These are phyloP conservation scores for Aspergillus quadricinctus DNA, from an alignment of 2,329 filamentous ascomycete genomes.

Conservation along the genomic window DNA sequence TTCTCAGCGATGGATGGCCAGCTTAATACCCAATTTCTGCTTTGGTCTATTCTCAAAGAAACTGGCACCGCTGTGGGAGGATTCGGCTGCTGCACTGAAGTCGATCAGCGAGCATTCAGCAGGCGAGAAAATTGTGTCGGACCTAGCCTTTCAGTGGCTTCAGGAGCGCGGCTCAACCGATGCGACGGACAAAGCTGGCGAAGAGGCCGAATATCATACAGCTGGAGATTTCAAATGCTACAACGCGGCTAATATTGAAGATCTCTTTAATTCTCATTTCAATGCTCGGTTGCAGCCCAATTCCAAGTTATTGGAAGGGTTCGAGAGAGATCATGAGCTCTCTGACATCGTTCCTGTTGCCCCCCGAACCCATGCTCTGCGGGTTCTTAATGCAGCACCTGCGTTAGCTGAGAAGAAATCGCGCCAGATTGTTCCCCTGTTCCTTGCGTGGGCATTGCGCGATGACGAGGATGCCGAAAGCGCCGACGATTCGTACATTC, in stretches of 20 bases:
- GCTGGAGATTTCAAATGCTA: conserved; percentile 72
- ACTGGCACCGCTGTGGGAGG: conserved; percentile 82
- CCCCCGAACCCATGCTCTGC: conserved; percentile 72
- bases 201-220: conserved; percentile 21
- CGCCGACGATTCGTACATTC: conserved; percentile 18
- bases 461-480: conserved; percentile 39
- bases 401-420: conserved; percentile 80
- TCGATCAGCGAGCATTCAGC: conserved; percentile 65
- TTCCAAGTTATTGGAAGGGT: conserved; percentile 58
- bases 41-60: conserved; percentile 87
- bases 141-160: conserved; percentile 76
- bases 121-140: conserved; percentile 69
- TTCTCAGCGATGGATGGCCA: conserved; percentile 61
- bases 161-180: conserved; percentile 27
- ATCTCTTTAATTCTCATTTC: conserved; percentile 50
- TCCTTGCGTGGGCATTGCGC: conserved; percentile 72
- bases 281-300: conserved; percentile 51
- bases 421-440: conserved; percentile 75
- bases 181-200: conserved; percentile 19
- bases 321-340: conserved; percentile 57
- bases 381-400: conserved; percentile 69
- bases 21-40: conserved; percentile 73
- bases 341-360: conserved; percentile 36
- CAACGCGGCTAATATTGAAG: conserved; percentile 61
- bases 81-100: conserved; percentile 70